A percentile compares a stretch with the other conserved stretches of the same genome.
These are phyloP conservation scores for Salvia hispanica DNA, from an alignment of 257 asterid genomes.

Conservation along the genomic window DNA sequence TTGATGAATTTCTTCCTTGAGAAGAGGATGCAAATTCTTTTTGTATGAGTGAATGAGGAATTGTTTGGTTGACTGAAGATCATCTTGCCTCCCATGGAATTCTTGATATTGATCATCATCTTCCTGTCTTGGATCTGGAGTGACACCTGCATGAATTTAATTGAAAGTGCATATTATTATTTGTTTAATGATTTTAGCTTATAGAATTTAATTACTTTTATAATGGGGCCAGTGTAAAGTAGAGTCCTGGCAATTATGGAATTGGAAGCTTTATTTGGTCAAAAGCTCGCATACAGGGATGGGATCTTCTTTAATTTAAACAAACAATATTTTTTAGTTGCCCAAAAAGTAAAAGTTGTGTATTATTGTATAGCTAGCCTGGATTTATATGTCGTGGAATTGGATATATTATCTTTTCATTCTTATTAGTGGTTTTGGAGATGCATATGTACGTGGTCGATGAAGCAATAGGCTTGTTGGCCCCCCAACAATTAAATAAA, in stretches of 20 bases:
- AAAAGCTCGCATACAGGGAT: slow-evolving; percentile 15
- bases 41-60: slow-evolving; percentile 56
- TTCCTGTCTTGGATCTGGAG: slow-evolving; percentile 60
- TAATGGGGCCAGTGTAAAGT: slow-evolving; percentile 20
- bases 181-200: not conserved
- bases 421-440: not conserved
- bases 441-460: not conserved
- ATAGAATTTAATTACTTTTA: not conserved
- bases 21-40: slow-evolving; percentile 53
- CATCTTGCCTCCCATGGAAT: slow-evolving; percentile 51
- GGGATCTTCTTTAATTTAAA: not conserved
- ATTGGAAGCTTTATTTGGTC: slow-evolving; percentile 27
- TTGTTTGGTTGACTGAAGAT: slow-evolving; percentile 57
- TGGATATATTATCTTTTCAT: not conserved
- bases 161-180: too few species aligned
- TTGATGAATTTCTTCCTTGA: slow-evolving; percentile 55
- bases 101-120: slow-evolving; percentile 63
- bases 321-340: not conserved
- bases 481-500: not conserved
- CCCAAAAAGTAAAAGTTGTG: not conserved
- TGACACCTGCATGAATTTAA: slow-evolving; percentile 51
- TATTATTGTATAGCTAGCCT: not conserved
- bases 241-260: slow-evolving; percentile 18
- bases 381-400: not conserved
- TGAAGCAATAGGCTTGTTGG: not conserved